These are phyloP conservation scores for Entomortierella parvispora DNA, from an alignment of 192 early-diverging fungal genomes.

Conservation along the genomic window DNA sequence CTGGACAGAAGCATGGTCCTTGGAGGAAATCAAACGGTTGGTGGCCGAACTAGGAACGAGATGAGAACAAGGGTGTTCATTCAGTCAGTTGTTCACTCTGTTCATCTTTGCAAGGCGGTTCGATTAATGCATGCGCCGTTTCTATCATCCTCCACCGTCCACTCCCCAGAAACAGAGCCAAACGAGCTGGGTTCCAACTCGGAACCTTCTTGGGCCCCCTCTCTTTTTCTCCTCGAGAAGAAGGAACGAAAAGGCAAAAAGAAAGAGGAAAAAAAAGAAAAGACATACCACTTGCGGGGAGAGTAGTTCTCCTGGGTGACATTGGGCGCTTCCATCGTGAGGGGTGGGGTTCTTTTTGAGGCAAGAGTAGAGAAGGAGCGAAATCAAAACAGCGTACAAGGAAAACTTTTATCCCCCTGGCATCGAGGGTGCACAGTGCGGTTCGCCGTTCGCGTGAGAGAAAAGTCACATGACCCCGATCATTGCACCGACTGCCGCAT, in stretches of 20 bases:
- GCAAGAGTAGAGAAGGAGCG: constrained; percentile 24
- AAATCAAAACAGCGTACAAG: too few species aligned
- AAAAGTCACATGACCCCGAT: too few species aligned
- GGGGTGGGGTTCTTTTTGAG: constrained; percentile 15
- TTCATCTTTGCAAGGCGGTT: background rate
- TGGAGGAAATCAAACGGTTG: constrained; percentile 95
- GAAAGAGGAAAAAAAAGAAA: background rate
- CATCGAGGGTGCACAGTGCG: too few species aligned
- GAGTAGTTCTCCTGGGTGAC: constrained; percentile 37
- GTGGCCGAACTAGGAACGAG: constrained; percentile 85
- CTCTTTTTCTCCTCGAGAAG: background rate
- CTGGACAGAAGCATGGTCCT: constrained; percentile 99
- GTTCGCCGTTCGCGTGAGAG: too few species aligned
- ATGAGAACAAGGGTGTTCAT: background rate
- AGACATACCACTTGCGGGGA: constrained; percentile 34
- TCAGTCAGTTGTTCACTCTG: too few species aligned
- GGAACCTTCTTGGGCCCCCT: background rate
- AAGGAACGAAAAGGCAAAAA: background rate
- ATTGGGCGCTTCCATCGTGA: constrained; percentile 20
- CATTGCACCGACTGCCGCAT: too few species aligned
- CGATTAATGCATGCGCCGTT: background rate
- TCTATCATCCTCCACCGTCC: too few species aligned
- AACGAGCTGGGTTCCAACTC: too few species aligned
- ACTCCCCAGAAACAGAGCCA: too few species aligned
- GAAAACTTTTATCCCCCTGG: too few species aligned